These are phyloP conservation scores for Yarrowia deformans DNA, from an alignment of 805 yeast species.

Conservation along the genomic window DNA sequence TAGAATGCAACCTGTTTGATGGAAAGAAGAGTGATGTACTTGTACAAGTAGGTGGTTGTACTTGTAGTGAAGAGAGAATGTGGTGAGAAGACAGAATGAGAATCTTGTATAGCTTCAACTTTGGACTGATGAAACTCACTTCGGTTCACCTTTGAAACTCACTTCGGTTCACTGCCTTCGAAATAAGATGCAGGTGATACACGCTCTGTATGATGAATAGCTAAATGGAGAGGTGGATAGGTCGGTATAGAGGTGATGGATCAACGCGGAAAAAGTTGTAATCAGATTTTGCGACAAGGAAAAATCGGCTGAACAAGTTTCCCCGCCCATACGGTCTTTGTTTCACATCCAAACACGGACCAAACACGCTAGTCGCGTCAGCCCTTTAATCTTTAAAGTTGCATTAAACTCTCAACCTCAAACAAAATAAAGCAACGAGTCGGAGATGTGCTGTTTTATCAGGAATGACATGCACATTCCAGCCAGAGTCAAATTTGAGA, in stretches of 20 bases:
- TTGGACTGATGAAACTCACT: conserved; percentile 16
- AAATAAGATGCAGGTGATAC: conserved; percentile 20
- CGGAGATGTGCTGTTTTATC: conserved; percentile 33
- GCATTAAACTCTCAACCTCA: conserved; percentile 20
- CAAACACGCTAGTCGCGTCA: conserved; percentile 2
- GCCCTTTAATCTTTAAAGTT: background rate
- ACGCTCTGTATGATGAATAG: conserved; percentile 4
- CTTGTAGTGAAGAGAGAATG: no score
- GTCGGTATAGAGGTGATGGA: no score
- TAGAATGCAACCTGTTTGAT: no score
- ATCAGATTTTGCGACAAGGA: no score
- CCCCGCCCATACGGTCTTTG: no score
- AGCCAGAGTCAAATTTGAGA: background rate
- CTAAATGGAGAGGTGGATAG: no score
- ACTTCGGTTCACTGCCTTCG: background rate
- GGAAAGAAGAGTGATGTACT: conserved; percentile 2
- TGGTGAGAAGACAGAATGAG: no score
- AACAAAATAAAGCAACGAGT: background rate
- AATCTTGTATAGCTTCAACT: background rate
- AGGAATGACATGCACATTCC: conserved; percentile 28
- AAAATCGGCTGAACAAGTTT: no score
- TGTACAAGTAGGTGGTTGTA: no score
- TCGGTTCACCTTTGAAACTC: conserved; percentile 10
- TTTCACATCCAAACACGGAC: background rate
- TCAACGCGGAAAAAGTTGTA: no score